Evolutionary conservation across 2,329 filamentous ascomycete genomes (phyloP).

Genomic region (Botrytis squamosa): DNA sequence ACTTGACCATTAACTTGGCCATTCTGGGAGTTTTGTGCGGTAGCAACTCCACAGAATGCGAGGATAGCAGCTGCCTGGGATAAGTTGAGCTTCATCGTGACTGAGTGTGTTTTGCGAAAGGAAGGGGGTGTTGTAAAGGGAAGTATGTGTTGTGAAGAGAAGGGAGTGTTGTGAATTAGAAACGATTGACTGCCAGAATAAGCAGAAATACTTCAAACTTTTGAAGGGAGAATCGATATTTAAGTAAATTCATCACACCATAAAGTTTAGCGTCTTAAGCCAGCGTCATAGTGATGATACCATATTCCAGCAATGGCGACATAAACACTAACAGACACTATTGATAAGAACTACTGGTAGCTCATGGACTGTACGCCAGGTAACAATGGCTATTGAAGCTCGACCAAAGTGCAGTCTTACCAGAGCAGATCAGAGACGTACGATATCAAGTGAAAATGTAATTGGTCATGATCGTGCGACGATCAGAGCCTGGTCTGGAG

Average conservation of each 20-base stretch:
- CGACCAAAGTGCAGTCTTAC: not conserved
- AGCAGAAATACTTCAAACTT: not conserved
- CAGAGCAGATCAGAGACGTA: not conserved
- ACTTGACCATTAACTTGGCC: not conserved
- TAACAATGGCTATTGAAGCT: not conserved
- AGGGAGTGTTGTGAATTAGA: not conserved
- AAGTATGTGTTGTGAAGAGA: not conserved
- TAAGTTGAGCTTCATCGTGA: conserved; percentile 1
- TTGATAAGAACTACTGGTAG: not conserved
- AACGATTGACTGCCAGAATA: not conserved
- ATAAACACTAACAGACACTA: not conserved
- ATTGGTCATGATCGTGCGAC: not conserved
- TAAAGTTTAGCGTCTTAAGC: not conserved
- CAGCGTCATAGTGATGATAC: not conserved
- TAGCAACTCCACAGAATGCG: not conserved
- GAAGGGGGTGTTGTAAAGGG: not conserved
- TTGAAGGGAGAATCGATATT: too few relatives aligned
- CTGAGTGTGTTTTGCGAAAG: not conserved
- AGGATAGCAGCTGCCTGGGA: not conserved
- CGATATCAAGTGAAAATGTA: not conserved
- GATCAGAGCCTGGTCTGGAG: not conserved
- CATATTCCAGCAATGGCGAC: not conserved
- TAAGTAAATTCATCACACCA: not conserved
- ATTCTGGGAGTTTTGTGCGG: not conserved
- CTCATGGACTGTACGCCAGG: not conserved